Base-by-base conservation (phyloP, 192 early-diverging fungal genomes). In the Coemansia reversa region DNA sequence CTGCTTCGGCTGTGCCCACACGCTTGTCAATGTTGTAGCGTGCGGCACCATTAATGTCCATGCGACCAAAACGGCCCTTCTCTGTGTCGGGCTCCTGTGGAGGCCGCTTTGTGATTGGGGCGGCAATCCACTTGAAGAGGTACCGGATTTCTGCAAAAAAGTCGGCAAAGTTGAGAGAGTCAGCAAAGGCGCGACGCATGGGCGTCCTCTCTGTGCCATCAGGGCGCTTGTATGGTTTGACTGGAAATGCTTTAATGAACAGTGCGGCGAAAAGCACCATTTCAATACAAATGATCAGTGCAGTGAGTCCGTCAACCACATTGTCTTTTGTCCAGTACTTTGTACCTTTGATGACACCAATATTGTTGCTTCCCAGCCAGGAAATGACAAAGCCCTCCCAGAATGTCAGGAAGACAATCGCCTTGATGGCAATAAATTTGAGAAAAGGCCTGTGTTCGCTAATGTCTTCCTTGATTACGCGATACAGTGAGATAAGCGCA, bases 381-480 rank as follows among this genome's bases (percentile, higher is more conserved):
- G 67, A 70, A 54, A 89, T 75, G 35, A 87, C 51, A 60, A 87
- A 76, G 14, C 72, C 73, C 61, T 87, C 85, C 87, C 86, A 87
- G 71, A 89, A 89, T 6, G 80, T 82, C 49, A 88, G 69, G 65
- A 89, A 89, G 30, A 89, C 81, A 11, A 89, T 75, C 33, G 80
- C 75, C 53, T 81, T 83, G 79, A 79, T 81, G 32, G 71, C 67
- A 14, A 79, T 22, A 32, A 83, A 83, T 55, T 83, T 76, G 57
- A 67, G 55, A 18, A 87, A 54, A 22, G 85, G 81, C 30, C 81
- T 82, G 33, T 87, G 54, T 7, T 84, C 75, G 19, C 58, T 58
- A 63, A 86, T 84, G 54, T 83, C 83, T 0, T 76, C 66, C 58
- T 86, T 85, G 62, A 92, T 84, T 27, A 81, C 85, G 16, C 85